A percentile compares a stretch with the other conserved stretches of the same genome.
Conservation (phyloP, 2,329 filamentous ascomycete species). For the Graphilbum sp. region DNA sequence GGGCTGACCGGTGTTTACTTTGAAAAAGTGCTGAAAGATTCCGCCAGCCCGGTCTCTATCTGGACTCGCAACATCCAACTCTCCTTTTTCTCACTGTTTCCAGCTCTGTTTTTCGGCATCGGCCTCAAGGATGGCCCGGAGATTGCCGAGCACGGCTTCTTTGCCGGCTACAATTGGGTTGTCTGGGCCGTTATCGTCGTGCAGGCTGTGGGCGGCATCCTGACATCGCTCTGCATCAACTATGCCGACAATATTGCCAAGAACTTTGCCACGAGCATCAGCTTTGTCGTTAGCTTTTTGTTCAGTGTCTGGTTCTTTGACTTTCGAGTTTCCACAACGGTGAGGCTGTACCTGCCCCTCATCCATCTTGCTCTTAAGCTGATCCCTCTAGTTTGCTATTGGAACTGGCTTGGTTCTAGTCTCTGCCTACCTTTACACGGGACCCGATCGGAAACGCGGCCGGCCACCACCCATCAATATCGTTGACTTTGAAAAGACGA, state of each 20-base stretch:
- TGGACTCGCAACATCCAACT: conserved; percentile 95
- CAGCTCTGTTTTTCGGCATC: conserved; percentile 72
- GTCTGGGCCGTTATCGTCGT: conserved; percentile 76
- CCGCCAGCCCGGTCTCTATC: conserved; percentile 56
- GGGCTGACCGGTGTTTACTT: conserved; percentile 77
- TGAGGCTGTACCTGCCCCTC: conserved; percentile 26
- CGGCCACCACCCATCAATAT: conserved; percentile 52
- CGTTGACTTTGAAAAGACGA: conserved; percentile 61
- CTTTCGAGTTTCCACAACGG: conserved; percentile 54
- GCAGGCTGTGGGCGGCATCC: conserved; percentile 69
- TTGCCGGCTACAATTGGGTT: conserved; percentile 82
- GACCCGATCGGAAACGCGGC: conserved; percentile 40
- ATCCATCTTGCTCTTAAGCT: background rate
- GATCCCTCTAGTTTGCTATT: conserved; percentile 51
- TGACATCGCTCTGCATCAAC: conserved; percentile 69
- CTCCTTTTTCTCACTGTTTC: conserved; percentile 85
- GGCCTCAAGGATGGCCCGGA: conserved; percentile 73
- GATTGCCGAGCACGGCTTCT: conserved; percentile 75
- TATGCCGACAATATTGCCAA: conserved; percentile 83
- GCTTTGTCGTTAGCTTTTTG: conserved; percentile 73
- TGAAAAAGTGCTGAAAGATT: conserved; percentile 83
- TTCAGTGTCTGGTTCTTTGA: conserved; percentile 78
- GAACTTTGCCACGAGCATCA: conserved; percentile 86
- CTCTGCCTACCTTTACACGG: conserved; percentile 74
- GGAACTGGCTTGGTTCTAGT: conserved; percentile 66